A percentile compares a stretch with the other conserved stretches of the same genome.
These are phyloP conservation scores for Sphagnum contortum DNA, from an alignment of 225 moss, liverwort and hornwort genomes.

Conservation along the genomic window DNA sequence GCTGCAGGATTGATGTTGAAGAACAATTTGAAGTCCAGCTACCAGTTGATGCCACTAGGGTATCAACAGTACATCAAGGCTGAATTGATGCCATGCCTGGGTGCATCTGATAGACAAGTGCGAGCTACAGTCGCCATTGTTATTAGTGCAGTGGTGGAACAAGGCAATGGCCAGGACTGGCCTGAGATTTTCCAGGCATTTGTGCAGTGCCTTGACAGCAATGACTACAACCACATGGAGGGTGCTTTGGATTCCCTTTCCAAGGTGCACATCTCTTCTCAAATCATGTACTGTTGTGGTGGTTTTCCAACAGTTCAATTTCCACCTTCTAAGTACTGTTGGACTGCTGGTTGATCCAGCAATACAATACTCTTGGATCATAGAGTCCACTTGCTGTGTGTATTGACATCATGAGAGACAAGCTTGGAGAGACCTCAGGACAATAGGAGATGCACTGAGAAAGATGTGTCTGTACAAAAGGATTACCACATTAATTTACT, in stretches of 20 bases:
- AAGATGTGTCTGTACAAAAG: no score
- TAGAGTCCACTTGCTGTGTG: no score
- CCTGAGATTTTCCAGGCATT: slow-evolving; percentile 92
- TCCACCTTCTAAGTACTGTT: no score
- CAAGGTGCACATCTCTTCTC: slow-evolving; percentile 39
- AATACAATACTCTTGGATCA: no score
- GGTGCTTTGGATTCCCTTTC: slow-evolving; percentile 96
- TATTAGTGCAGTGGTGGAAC: slow-evolving; percentile 92
- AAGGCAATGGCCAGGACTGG: slow-evolving; percentile 88
- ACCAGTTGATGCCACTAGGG: slow-evolving; percentile 58
- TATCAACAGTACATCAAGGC: slow-evolving; percentile 90
- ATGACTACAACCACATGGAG: slow-evolving; percentile 99
- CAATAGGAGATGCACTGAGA: no score
- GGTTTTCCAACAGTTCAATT: no score
- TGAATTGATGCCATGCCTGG: slow-evolving; percentile 89
- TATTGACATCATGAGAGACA: no score
- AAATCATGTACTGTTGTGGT: no score
- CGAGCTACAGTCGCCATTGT: slow-evolving; percentile 92
- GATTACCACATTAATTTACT: no score
- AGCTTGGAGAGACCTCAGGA: no score
- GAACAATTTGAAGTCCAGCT: slow-evolving; percentile 92
- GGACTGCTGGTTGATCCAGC: no score
- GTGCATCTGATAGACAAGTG: slow-evolving; percentile 80
- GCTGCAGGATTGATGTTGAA: slow-evolving; percentile 97
- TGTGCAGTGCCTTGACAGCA: slow-evolving; percentile 91